Evolutionary conservation across 2,329 filamentous ascomycete species (phyloP), one percentile per base, ranked within the genome.

Genomic region (Xylaria sp.): DNA sequence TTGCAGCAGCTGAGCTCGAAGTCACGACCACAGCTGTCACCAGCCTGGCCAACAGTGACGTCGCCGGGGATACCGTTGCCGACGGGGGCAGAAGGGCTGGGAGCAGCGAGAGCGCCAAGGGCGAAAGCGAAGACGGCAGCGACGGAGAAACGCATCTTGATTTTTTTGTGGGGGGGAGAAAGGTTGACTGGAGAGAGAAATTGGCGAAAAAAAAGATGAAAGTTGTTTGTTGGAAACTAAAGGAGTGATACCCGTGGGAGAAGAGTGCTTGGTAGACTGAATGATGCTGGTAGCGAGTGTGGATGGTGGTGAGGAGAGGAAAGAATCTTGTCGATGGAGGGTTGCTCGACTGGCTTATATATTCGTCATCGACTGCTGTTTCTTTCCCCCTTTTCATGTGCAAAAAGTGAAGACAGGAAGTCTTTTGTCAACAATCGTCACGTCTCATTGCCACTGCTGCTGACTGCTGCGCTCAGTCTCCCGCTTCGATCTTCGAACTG

Each of bases 81-180:
- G 23, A 30, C 23, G 46, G 4, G 23, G 42, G 18, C 11, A 10
- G 39, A 16, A 8, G 63, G 46, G 30, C 35, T 35, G 44, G 70
- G 70, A 13, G 58, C 58, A 47, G 65, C 70, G 18, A 68, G 4
- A 54, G 63, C 64, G 65, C 73, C 69, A 55, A 72, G 66, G 68
- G 76, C 72, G 65, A 72, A 65, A 61, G 73, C 71, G 63, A 76
- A 55, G 63, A 71, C 54, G 61, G 73, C 60, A 57, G 70, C 69
- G 63, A 73, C 57, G 57, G 73, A 69, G 73, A 76, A 74, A 73
- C 76, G 76, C 77, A 79, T 79, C 59, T 75, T 76, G 70, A 66
- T 50, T 61, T 23, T 57, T 62, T 54, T 39, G 39, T 16, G 49
- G 34, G 16, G 16, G 23, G n/a, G 39, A 37, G 49, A 18, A 16